Conservation (phyloP, 2,329 filamentous ascomycete species). For the Talaromyces islandicus region DNA sequence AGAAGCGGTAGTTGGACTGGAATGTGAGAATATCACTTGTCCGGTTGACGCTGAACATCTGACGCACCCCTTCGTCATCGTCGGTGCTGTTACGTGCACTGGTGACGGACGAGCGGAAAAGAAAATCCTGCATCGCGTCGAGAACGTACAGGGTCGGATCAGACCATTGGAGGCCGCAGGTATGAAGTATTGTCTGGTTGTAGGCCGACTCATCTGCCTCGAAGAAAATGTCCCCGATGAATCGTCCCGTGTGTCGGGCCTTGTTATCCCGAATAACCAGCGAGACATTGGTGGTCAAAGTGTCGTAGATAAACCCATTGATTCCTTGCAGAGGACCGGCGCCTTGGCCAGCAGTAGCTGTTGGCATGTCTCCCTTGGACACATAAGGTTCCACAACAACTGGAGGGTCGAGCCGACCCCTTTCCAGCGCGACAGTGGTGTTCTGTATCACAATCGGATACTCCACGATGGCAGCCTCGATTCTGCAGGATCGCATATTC, state of each 20-base stretch:
- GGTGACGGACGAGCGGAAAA: not conserved
- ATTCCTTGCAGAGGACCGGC: not conserved
- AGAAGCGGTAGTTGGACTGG: not conserved
- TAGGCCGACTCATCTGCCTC: not conserved
- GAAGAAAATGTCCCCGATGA: not conserved
- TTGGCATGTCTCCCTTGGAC: not conserved
- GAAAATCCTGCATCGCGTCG: not conserved
- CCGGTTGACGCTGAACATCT: not conserved
- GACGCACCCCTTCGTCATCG: not conserved
- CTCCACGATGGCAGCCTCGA: not conserved
- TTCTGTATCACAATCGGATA: not conserved
- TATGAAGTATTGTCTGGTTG: not conserved
- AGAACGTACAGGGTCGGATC: not conserved
- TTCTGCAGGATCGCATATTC: not conserved
- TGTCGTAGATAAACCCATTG: not conserved
- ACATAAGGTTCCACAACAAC: not conserved
- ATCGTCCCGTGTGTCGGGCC: not conserved
- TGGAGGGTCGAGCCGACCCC: not conserved
- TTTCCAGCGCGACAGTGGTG: not conserved
- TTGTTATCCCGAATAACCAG: not conserved
- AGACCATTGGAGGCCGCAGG: not conserved
- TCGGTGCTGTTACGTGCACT: not conserved
- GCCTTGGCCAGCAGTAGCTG: not conserved
- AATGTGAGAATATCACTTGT: not conserved
- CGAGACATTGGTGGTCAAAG: not conserved